Conservation (phyloP, 148 eudicot species). For the Rhododendron vialii region DNA sequence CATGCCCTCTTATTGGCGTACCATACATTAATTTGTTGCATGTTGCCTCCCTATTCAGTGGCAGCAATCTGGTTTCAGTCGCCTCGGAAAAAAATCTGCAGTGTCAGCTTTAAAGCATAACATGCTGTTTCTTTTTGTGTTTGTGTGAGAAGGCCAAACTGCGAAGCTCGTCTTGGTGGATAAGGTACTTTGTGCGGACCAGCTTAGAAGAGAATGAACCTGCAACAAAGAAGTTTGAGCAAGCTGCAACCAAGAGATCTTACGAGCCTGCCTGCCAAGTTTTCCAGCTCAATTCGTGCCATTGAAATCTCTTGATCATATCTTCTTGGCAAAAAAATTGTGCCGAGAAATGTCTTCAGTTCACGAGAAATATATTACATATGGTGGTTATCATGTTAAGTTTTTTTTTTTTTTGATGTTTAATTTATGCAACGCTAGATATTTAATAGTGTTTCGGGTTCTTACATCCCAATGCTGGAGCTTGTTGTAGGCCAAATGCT, state of each 20-base stretch:
- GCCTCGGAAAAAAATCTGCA: background rate
- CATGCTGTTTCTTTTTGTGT: no score
- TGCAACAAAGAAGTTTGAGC: slow-evolving; percentile 79
- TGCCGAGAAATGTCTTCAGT: background rate
- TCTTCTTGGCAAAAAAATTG: background rate
- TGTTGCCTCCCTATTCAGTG: background rate
- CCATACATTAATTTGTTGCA: background rate
- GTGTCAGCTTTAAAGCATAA: no score
- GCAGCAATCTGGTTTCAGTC: background rate
- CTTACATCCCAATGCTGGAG: background rate
- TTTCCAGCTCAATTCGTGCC: slow-evolving; percentile 78
- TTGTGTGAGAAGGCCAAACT: slow-evolving; percentile 52
- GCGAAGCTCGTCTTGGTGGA: slow-evolving; percentile 93
- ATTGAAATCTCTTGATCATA: slow-evolving; percentile 18
- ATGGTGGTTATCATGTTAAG: background rate
- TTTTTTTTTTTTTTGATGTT: background rate
- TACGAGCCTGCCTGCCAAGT: slow-evolving; percentile 76
- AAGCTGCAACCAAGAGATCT: slow-evolving; percentile 56
- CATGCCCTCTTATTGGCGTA: background rate
- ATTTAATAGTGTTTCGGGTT: background rate
- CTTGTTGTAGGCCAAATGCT: background rate
- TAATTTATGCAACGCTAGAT: background rate
- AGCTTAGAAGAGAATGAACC: slow-evolving; percentile 78
- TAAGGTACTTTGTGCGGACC: slow-evolving; percentile 62
- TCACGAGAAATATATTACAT: background rate